Evolutionary conservation across 768 basidiomycete species (phyloP).

Genomic region (Leccinum imitatum): DNA sequence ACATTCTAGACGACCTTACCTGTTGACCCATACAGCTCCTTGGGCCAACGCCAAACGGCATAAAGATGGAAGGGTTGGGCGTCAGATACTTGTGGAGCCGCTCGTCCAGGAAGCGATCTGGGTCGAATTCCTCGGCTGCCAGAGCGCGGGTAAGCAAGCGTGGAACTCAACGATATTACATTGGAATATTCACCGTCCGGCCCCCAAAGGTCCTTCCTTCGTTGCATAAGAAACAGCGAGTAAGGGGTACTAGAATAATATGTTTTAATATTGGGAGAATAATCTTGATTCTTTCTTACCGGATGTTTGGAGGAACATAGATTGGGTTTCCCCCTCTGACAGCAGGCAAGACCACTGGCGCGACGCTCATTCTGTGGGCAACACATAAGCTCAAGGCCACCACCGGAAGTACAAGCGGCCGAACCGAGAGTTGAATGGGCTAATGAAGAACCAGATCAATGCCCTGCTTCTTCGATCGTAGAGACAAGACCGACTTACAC

Average conservation of each 20-base stretch:
- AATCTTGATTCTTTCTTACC: conserved; percentile 15
- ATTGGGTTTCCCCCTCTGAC: conserved; percentile 28
- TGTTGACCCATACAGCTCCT: conserved; percentile 41
- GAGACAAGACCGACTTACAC: conserved; percentile 25
- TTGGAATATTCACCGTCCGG: conserved; percentile 49
- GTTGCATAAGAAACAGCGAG: conserved; percentile 56
- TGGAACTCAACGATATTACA: background rate
- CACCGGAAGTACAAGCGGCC: background rate
- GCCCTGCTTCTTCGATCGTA: background rate
- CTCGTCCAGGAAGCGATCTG: conserved; percentile 66
- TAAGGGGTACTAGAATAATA: conserved; percentile 37
- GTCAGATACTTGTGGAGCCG: conserved; percentile 54
- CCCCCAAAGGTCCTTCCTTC: conserved; percentile 64
- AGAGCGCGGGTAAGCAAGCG: background rate
- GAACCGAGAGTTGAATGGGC: conserved; percentile 29
- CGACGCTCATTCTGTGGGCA: conserved; percentile 21
- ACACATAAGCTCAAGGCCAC: background rate
- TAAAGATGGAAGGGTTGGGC: conserved; percentile 53
- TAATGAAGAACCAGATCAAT: conserved; percentile 8
- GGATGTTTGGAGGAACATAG: conserved; percentile 34
- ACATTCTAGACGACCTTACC: conserved; percentile 10
- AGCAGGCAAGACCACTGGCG: conserved; percentile 26
- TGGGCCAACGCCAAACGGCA: conserved; percentile 42
- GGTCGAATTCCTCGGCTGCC: conserved; percentile 59
- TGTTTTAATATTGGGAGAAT: background rate